A percentile compares a stretch with the other conserved stretches of the same genome.
These are phyloP conservation scores for Boletus huronensis DNA, from an alignment of 768 basidiomycete genomes.

Conservation along the genomic window DNA sequence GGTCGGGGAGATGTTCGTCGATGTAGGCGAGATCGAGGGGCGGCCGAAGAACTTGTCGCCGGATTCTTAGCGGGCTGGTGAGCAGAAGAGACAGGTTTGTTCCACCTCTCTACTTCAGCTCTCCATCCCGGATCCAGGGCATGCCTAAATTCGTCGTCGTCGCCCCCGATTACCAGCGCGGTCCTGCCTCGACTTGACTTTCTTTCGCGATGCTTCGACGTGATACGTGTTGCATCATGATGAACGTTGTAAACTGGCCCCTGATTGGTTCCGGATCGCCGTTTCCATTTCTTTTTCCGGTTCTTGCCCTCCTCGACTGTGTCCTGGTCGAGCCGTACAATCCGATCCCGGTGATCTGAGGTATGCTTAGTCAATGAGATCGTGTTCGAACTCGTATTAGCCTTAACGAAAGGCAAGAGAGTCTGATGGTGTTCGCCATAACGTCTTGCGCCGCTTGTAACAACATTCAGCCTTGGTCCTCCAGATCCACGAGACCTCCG, in stretches of 20 bases:
- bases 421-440: slow-evolving; percentile 37
- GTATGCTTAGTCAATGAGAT: slow-evolving; percentile 4
- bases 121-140: slow-evolving; percentile 40
- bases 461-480: slow-evolving; percentile 33
- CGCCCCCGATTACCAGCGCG: slow-evolving; percentile 41
- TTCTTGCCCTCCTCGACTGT: slow-evolving; percentile 4
- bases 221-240: slow-evolving; percentile 37
- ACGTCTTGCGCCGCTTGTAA: slow-evolving; percentile 36
- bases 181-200: slow-evolving; percentile 9
- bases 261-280: slow-evolving; percentile 27
- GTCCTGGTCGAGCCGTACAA: slow-evolving; percentile 6
- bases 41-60: not conserved
- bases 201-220: slow-evolving; percentile 23
- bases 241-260: slow-evolving; percentile 38
- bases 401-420: slow-evolving; percentile 34
- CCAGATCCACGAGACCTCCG: slow-evolving; percentile 11
- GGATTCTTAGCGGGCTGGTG: slow-evolving; percentile 7
- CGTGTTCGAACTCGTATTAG: slow-evolving; percentile 7
- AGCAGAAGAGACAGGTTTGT: slow-evolving; percentile 17
- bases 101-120: slow-evolving; percentile 33
- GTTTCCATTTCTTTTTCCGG: slow-evolving; percentile 26
- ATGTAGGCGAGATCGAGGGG: slow-evolving; percentile 12
- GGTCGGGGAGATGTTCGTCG: slow-evolving; percentile 12
- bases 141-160: slow-evolving; percentile 42
- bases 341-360: slow-evolving; percentile 10